Percentiles rank a stretch among this genome's conserved stretches.
Evolutionary conservation across 768 basidiomycete genomes (phyloP).

Genomic region (Dendrothele bispora): DNA sequence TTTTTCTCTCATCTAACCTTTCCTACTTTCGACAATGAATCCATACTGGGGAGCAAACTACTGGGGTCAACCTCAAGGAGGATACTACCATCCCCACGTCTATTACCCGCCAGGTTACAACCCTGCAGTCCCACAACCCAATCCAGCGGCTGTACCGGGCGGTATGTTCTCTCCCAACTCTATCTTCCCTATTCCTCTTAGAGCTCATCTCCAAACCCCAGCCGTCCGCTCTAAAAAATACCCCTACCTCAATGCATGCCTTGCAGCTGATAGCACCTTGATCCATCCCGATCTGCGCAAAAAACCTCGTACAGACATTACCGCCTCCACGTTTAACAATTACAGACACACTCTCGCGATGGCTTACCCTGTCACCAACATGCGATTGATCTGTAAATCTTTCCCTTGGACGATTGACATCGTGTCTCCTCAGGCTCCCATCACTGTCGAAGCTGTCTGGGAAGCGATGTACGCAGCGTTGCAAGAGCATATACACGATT

Average conservation of each 20-base stretch:
- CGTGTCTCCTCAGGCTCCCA: conserved; percentile 30
- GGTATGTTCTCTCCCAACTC: background rate
- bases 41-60: no score
- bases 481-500: conserved; percentile 56
- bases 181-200: background rate
- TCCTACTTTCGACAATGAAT: no score
- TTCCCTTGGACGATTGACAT: conserved; percentile 72
- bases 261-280: conserved; percentile 51
- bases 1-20: no score
- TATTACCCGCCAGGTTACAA: conserved; percentile 4
- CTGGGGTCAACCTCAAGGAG: no score
- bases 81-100: background rate
- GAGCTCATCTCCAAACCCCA: conserved; percentile 1
- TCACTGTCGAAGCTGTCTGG: conserved; percentile 58
- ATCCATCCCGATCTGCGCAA: conserved; percentile 51
- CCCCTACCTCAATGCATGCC: conserved; percentile 51
- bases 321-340: conserved; percentile 40
- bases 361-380: conserved; percentile 31
- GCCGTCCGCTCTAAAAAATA: conserved; percentile 34
- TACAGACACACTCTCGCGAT: conserved; percentile 37
- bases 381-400: conserved; percentile 57
- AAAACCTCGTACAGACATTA: conserved; percentile 40
- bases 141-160: background rate
- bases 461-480: conserved; percentile 49
- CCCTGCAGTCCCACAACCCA: background rate